Conservation (phyloP, 345 rosid species). For the Carallia brachiata region DNA sequence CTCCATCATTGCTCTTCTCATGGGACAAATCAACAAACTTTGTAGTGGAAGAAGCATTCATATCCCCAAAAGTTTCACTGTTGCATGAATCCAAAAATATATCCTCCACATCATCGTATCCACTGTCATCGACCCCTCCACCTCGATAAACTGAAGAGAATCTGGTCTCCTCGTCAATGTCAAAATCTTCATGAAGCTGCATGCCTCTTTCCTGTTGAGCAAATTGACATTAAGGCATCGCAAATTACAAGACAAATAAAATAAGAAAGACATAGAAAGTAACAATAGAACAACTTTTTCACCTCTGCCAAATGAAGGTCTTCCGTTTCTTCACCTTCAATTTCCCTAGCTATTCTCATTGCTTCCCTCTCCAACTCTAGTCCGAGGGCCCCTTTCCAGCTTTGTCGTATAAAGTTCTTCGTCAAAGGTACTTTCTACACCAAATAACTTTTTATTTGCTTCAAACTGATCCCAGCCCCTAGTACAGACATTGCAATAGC, state of each 20-base stretch:
- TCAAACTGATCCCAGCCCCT: slow-evolving; percentile 93
- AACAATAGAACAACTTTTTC: slow-evolving; percentile 13
- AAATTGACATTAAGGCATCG: slow-evolving; percentile 16
- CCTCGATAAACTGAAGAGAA: slow-evolving; percentile 75
- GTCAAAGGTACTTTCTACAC: slow-evolving; percentile 79
- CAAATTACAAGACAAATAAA: slow-evolving; percentile 6
- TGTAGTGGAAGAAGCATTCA: slow-evolving; percentile 37
- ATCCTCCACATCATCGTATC: slow-evolving; percentile 67
- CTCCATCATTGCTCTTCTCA: slow-evolving; percentile 42
- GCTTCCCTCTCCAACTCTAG: slow-evolving; percentile 74
- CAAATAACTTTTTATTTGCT: slow-evolving; percentile 69
- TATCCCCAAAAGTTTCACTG: slow-evolving; percentile 57
- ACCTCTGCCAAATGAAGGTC: slow-evolving; percentile 98
- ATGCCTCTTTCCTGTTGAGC: slow-evolving; percentile 79
- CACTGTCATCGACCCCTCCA: slow-evolving; percentile 63
- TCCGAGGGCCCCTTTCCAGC: slow-evolving; percentile 65
- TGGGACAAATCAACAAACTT: slow-evolving; percentile 37
- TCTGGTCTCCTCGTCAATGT: slow-evolving; percentile 79
- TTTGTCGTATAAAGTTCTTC: slow-evolving; percentile 92
- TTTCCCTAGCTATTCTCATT: slow-evolving; percentile 81
- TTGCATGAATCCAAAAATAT: slow-evolving; percentile 55
- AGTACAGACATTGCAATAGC: slow-evolving; percentile 1
- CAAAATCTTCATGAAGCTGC: slow-evolving; percentile 51
- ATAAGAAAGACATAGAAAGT: slow-evolving; percentile 11
- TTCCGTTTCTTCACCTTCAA: slow-evolving; percentile 76